These are phyloP conservation scores for Kalmanozyma brasiliensis DNA, from an alignment of 1,284 basidiomycete species.

Conservation along the genomic window DNA sequence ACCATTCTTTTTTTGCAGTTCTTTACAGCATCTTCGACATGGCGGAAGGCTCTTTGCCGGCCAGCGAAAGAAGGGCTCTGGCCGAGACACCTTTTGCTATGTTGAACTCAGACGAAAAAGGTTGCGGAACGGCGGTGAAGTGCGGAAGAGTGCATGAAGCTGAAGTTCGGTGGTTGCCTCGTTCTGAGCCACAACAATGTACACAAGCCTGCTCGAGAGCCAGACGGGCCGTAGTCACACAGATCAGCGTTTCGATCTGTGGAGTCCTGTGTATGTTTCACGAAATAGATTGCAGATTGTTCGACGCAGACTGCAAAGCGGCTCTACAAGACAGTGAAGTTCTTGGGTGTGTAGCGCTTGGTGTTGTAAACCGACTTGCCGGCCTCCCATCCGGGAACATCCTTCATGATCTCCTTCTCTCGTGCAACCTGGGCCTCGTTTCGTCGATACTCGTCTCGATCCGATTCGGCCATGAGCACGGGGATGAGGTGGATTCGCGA, in stretches of 20 bases:
- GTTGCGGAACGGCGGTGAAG: too few species aligned
- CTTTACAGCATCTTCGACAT: not conserved
- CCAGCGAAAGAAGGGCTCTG: too few species aligned
- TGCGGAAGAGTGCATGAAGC: too few species aligned
- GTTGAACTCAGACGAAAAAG: too few species aligned
- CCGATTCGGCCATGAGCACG: slow-evolving; percentile 84
- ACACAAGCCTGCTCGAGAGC: too few species aligned
- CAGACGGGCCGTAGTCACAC: too few species aligned
- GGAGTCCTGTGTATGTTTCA: too few species aligned
- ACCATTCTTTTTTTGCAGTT: slow-evolving; percentile 30
- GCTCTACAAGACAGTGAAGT: slow-evolving; percentile 70
- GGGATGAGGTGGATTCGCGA: slow-evolving; percentile 95
- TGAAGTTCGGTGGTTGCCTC: too few species aligned
- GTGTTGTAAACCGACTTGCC: slow-evolving; percentile 89
- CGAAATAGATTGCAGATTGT: slow-evolving; percentile 7
- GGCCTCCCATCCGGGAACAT: slow-evolving; percentile 84
- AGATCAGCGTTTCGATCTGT: too few species aligned
- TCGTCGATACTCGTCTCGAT: slow-evolving; percentile 88
- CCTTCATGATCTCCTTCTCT: slow-evolving; percentile 94
- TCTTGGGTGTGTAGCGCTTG: slow-evolving; percentile 77
- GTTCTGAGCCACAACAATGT: too few species aligned
- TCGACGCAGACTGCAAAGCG: not conserved
- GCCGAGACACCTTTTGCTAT: too few species aligned
- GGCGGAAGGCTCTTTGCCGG: too few species aligned
- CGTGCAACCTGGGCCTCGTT: slow-evolving; percentile 80